Base-by-base conservation (phyloP, 352 stramenopile genomes). In the Achlya hypogyna region DNA sequence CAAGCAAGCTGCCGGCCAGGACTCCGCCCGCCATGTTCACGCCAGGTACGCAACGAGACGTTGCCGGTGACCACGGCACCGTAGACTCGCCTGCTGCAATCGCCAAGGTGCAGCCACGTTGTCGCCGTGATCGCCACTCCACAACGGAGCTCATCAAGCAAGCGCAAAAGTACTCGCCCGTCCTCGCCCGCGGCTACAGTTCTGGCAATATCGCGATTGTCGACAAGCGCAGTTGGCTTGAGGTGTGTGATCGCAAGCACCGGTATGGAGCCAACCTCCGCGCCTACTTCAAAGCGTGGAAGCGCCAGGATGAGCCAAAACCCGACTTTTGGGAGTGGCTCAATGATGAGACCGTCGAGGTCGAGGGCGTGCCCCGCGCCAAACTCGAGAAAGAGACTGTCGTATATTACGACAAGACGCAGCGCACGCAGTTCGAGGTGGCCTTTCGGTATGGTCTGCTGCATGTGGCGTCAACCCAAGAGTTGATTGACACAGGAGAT, bases 271-370 rank as follows among this genome's bases (percentile, higher is more conserved):
- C 97, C 42, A 98, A 99, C 72, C 69, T 99, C 56, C 78, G 95
- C 60, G 82, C 95, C 38, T 99, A 99, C 73, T 98, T 98, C 74
- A 97, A 96, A 73, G 89, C 97, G 63, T 99, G 93, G 93, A 97
- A 98, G 72, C 78, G 78, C 53, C 88, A 18, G 53, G 88, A 79
- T 72, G 80, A 72, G 63, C 82, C 77, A 20, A 89, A 87, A 32
- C 79, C 81, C 1, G 91, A 81, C 60, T 96, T 95, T 66, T 96
- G 85, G 84, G 84, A 91, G 60, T 96, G 86, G 87, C 77, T 96
- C 12, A 83, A 91, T 53, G 85, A 95, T 60, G 82, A 91, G 54
- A 87, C 80, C 12, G 74, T 96, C 73, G 74, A 95, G 87, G 80
- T 89, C 77, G 74, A 86, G 74, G 70, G 91, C 77, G 76, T 98